A percentile compares a stretch with the other conserved stretches of the same genome.
These are phyloP conservation scores for Berkeleyomyces rouxiae DNA, from an alignment of 2,329 filamentous ascomycete species.

Conservation along the genomic window DNA sequence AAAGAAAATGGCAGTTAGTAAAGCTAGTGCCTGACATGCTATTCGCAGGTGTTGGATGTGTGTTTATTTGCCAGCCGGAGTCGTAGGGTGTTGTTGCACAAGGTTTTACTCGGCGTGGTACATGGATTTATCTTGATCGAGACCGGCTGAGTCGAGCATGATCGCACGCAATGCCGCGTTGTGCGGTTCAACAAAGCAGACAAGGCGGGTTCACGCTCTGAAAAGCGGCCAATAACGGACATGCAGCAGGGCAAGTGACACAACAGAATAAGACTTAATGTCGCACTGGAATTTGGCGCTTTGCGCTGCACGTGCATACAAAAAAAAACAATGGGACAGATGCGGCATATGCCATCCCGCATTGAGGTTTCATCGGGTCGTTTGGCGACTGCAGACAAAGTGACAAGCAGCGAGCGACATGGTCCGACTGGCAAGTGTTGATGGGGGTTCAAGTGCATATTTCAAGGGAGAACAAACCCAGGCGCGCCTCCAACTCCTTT, in stretches of 20 bases:
- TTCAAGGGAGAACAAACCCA: constrained; percentile 39
- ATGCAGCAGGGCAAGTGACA: background rate
- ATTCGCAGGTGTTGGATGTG: background rate
- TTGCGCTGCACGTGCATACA: background rate
- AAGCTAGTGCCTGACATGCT: background rate
- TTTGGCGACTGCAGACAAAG: background rate
- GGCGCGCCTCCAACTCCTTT: constrained; percentile 70
- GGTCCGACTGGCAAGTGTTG: background rate
- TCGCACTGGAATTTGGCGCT: background rate
- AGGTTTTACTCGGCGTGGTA: background rate
- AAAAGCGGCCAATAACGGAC: background rate
- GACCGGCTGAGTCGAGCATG: background rate
- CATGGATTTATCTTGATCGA: background rate
- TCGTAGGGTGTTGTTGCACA: background rate
- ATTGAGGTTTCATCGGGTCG: background rate
- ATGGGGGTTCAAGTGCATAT: background rate
- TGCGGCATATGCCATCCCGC: background rate
- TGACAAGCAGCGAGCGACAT: background rate
- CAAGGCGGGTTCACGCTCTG: background rate
- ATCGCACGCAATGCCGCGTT: background rate
- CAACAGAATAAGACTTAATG: background rate
- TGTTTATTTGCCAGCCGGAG: background rate
- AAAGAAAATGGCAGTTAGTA: background rate
- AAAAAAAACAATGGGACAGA: background rate
- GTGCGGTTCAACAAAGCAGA: background rate